These are phyloP conservation scores for Trametes hirsuta DNA, from an alignment of 1,284 basidiomycete species.

Conservation along the genomic window DNA sequence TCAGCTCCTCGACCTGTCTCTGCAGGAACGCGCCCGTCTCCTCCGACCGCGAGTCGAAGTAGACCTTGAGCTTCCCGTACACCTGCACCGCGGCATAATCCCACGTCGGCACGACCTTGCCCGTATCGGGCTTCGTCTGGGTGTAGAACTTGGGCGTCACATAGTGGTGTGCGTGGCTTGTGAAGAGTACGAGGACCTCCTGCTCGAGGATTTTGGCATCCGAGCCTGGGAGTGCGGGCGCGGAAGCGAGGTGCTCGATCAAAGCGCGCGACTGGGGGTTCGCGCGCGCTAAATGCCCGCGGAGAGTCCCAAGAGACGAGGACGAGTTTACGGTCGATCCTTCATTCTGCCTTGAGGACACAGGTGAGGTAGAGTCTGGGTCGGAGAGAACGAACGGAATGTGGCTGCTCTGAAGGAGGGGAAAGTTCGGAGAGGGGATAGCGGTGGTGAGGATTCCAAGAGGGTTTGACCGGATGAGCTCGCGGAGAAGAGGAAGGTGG, in stretches of 20 bases:
- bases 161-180: slow-evolving; percentile 31
- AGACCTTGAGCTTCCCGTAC: slow-evolving; percentile 28
- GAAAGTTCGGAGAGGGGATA: slow-evolving; percentile 31
- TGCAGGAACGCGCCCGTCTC: slow-evolving; percentile 24
- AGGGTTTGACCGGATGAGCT: slow-evolving; percentile 42
- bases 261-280: slow-evolving; percentile 35
- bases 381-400: slow-evolving; percentile 45
- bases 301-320: slow-evolving; percentile 25
- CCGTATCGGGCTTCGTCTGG: slow-evolving; percentile 33
- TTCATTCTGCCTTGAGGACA: slow-evolving; percentile 6
- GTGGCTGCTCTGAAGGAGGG: slow-evolving; percentile 44
- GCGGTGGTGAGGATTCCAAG: slow-evolving; percentile 45
- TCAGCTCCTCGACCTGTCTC: slow-evolving; percentile 17
- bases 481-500: slow-evolving; percentile 38
- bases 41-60: slow-evolving; percentile 17
- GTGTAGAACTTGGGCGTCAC: slow-evolving; percentile 35
- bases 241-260: slow-evolving; percentile 21
- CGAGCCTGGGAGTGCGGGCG: not conserved
- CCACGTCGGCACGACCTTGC: slow-evolving; percentile 35
- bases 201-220: slow-evolving; percentile 5
- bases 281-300: slow-evolving; percentile 34
- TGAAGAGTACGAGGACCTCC: slow-evolving; percentile 32
- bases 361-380: not conserved
- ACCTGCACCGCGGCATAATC: slow-evolving; percentile 35
- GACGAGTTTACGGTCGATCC: not conserved